phyloP scores from a whole-genome alignment of 164 flowering plant genomes.

The Vitis labrusca region DNA sequence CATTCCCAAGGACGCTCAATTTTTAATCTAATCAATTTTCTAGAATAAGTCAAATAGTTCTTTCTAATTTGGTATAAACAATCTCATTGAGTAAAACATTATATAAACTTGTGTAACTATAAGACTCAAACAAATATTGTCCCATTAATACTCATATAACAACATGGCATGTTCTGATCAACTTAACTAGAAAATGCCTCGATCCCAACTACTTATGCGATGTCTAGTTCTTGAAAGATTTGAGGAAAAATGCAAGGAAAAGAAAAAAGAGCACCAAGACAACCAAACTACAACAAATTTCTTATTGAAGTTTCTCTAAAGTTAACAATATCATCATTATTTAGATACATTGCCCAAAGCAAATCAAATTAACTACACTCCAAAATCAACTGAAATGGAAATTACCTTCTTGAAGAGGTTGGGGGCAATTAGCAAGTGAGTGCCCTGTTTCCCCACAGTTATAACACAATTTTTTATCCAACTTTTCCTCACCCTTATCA shows the following conservation, averaged over 20 bases:
- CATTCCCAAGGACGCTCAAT: neutral
- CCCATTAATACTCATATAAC: neutral
- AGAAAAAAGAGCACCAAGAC: neutral
- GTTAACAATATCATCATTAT: neutral
- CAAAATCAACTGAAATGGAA: neutral
- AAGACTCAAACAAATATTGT: neutral
- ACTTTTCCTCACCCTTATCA: constrained; percentile 47
- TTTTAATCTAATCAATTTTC: neutral
- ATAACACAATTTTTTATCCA: constrained; percentile 67
- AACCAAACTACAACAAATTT: neutral
- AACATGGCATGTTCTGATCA: neutral
- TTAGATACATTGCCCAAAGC: neutral
- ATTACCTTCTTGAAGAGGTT: constrained; percentile 85
- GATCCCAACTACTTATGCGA: too few species aligned
- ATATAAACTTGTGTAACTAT: too few species aligned
- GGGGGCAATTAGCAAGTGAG: constrained; percentile 64
- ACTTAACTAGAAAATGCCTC: too few species aligned
- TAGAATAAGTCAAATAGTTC: neutral
- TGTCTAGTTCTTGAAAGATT: too few species aligned
- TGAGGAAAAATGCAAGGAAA: too few species aligned
- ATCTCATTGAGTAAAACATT: too few species aligned
- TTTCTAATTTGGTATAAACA: neutral
- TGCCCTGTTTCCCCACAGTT: constrained; percentile 88
- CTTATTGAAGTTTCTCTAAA: neutral
- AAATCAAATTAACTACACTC: neutral